Percentiles rank a stretch among this genome's conserved stretches.
These are phyloP conservation scores for Truncatella angustata DNA, from an alignment of 2,329 filamentous ascomycete genomes.

Conservation along the genomic window DNA sequence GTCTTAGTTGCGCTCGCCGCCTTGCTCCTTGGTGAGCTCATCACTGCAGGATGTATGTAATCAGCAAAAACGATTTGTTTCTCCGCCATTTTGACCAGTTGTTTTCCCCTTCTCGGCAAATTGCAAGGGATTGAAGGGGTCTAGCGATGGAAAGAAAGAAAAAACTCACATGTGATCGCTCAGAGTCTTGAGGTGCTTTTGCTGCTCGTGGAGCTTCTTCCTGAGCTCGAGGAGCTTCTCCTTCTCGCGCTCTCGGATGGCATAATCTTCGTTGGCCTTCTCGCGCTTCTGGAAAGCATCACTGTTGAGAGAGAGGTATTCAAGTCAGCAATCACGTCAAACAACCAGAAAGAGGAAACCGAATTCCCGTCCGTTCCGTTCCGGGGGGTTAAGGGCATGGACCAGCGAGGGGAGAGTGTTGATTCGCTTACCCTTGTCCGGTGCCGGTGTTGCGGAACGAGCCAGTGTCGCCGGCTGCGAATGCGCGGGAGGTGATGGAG, in stretches of 20 bases:
- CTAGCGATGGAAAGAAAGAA: background rate
- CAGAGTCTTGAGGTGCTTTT: slow-evolving; percentile 79
- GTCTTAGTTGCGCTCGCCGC: slow-evolving; percentile 62
- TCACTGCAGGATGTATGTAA: slow-evolving; percentile 51
- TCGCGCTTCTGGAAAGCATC: slow-evolving; percentile 94
- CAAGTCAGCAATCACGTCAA: slow-evolving; percentile 17
- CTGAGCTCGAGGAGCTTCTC: slow-evolving; percentile 82
- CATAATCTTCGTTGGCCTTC: slow-evolving; percentile 78
- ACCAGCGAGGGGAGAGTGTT: too few relatives aligned
- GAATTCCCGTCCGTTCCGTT: too few relatives aligned
- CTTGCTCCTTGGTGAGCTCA: slow-evolving; percentile 71
- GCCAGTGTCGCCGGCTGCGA: slow-evolving; percentile 71
- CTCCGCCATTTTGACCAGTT: background rate
- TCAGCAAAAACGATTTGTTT: slow-evolving; percentile 9
- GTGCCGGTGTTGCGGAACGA: slow-evolving; percentile 52
- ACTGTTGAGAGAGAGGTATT: slow-evolving; percentile 41
- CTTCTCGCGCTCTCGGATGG: slow-evolving; percentile 83
- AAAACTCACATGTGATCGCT: slow-evolving; percentile 77
- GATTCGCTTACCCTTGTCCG: slow-evolving; percentile 49
- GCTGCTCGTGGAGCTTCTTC: slow-evolving; percentile 72
- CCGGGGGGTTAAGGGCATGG: too few relatives aligned
- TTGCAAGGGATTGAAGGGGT: too few relatives aligned
- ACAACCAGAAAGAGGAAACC: too few relatives aligned
- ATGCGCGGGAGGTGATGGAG: slow-evolving; percentile 60
- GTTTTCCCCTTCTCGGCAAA: too few relatives aligned